Evolutionary conservation across 2,329 filamentous ascomycete species (phyloP).

Genomic region (Penicillium sp.): DNA sequence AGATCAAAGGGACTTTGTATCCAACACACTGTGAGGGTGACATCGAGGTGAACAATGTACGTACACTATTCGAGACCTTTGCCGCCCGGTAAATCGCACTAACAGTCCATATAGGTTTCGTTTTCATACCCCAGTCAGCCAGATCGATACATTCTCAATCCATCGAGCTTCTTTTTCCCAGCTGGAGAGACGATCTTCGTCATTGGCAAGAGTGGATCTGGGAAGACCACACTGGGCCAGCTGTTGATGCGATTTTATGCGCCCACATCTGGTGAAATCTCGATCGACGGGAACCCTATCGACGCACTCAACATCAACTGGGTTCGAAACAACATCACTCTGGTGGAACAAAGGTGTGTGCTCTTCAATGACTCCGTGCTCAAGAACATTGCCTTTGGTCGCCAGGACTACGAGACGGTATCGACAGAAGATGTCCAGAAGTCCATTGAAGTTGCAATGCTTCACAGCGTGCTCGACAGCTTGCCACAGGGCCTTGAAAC

Average conservation of each 20-base stretch:
- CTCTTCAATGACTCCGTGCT: constrained; percentile 81
- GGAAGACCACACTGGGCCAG: constrained; percentile 86
- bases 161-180: constrained; percentile 68
- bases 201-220: constrained; percentile 83
- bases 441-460: constrained; percentile 67
- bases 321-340: constrained; percentile 74
- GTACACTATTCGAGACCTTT: not conserved
- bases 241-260: constrained; percentile 78
- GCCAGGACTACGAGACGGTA: constrained; percentile 51
- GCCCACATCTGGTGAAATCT: constrained; percentile 64
- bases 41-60: constrained; percentile 69
- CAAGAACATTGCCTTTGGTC: constrained; percentile 76
- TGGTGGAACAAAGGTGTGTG: constrained; percentile 79
- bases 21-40: constrained; percentile 60
- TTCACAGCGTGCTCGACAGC: constrained; percentile 66
- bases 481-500: constrained; percentile 75
- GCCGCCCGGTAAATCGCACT: not conserved
- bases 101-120: constrained; percentile 58
- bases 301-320: constrained; percentile 66
- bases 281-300: constrained; percentile 67
- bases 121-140: constrained; percentile 79
- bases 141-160: constrained; percentile 59
- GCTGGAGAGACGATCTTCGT: constrained; percentile 75
- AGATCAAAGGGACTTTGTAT: constrained; percentile 33
- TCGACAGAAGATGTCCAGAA: constrained; percentile 58